Evolutionary conservation across 768 basidiomycete species (phyloP).

Genomic region (Boletus tomentosulus): DNA sequence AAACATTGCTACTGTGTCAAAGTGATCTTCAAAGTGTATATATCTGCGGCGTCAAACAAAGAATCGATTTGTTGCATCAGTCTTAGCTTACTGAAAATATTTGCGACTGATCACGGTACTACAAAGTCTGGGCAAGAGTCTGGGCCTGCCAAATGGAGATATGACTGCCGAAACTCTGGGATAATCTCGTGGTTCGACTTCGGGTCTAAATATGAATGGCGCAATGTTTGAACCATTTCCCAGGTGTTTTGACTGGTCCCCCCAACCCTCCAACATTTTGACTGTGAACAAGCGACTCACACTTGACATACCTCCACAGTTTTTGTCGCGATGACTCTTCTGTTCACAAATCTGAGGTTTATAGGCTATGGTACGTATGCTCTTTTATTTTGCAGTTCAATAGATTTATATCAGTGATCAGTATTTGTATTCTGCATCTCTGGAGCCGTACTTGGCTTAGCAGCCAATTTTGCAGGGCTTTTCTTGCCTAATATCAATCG

Average conservation of each 20-base stretch:
- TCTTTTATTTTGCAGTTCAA: background rate
- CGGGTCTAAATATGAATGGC: slow-evolving; percentile 12
- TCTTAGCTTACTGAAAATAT: background rate
- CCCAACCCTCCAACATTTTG: slow-evolving; percentile 3
- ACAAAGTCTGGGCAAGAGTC: background rate
- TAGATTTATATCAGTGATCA: slow-evolving; percentile 27
- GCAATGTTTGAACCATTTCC: slow-evolving; percentile 12
- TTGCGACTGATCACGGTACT: background rate
- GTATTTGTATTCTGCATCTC: slow-evolving; percentile 37
- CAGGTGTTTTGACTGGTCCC: slow-evolving; percentile 7
- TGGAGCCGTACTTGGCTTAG: slow-evolving; percentile 60
- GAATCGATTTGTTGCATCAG: background rate
- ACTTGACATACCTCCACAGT: background rate
- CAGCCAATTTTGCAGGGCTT: slow-evolving; percentile 59
- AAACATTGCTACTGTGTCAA: no score
- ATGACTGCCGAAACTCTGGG: background rate
- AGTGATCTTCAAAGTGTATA: no score
- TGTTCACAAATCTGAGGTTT: slow-evolving; percentile 54
- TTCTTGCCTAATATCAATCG: slow-evolving; percentile 66
- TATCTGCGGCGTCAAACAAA: no score
- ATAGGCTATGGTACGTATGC: slow-evolving; percentile 44
- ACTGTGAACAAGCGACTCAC: slow-evolving; percentile 7
- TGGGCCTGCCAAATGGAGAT: background rate
- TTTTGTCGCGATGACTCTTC: slow-evolving; percentile 47
- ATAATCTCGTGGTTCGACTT: slow-evolving; percentile 8